Percentiles rank a stretch among this genome's conserved stretches.
Conservation (phyloP, 768 basidiomycete species). For the Filobasidium wieringae region DNA sequence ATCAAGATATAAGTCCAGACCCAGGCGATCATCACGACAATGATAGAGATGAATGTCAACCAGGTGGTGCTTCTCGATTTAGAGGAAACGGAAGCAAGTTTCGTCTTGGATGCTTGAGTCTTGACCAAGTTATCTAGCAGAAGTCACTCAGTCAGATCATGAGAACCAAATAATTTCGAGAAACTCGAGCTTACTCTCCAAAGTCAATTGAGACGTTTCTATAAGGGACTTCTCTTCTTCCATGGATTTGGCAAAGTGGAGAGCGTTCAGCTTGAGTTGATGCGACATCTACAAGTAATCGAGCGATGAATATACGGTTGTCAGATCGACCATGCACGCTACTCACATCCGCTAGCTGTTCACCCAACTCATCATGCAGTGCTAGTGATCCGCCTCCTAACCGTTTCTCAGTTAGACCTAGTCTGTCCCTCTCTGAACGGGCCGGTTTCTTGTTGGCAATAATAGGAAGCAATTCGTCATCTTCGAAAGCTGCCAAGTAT, state of each 20-base stretch:
- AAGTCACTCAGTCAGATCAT: slow-evolving; percentile 47
- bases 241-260: slow-evolving; percentile 62
- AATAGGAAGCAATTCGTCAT: slow-evolving; percentile 11
- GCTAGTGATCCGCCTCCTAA: slow-evolving; percentile 14
- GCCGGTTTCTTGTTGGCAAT: not conserved
- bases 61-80: slow-evolving; percentile 65
- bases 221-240: slow-evolving; percentile 64
- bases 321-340: not conserved
- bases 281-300: slow-evolving; percentile 58
- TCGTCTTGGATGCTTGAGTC: slow-evolving; percentile 40
- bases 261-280: slow-evolving; percentile 70
- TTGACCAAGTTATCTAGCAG: slow-evolving; percentile 36
- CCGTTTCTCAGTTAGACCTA: slow-evolving; percentile 18
- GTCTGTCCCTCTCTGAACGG: not conserved
- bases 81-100: slow-evolving; percentile 52
- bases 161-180: not conserved
- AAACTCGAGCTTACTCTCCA: slow-evolving; percentile 43
- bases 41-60: slow-evolving; percentile 52
- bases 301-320: not conserved
- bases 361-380: slow-evolving; percentile 35
- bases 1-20: slow-evolving; percentile 39
- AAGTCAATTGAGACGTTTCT: slow-evolving; percentile 56
- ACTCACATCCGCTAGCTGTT: slow-evolving; percentile 34
- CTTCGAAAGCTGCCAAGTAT: slow-evolving; percentile 11
- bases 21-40: slow-evolving; percentile 56